These are phyloP conservation scores for Trametes sanguinea DNA, from an alignment of 768 basidiomycete species.

Conservation along the genomic window DNA sequence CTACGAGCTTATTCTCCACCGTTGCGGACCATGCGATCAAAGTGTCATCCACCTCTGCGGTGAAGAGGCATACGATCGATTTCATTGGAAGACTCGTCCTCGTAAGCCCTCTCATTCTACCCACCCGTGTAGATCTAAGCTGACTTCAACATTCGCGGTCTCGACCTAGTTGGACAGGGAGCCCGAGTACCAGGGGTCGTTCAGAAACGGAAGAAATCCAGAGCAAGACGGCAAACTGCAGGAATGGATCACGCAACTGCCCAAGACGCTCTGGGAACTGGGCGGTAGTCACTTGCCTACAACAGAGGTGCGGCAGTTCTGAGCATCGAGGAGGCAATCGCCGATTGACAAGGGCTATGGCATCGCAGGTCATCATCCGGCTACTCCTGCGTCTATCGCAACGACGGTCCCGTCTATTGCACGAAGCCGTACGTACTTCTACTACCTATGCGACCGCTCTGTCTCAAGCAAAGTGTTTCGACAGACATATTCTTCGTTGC, in stretches of 20 bases:
- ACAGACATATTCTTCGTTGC: constrained; percentile 53
- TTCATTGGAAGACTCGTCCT: constrained; percentile 73
- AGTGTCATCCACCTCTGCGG: constrained; percentile 57
- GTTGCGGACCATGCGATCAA: constrained; percentile 67
- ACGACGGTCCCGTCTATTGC: constrained; percentile 48
- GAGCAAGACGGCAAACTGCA: constrained; percentile 40
- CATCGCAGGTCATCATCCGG: constrained; percentile 50
- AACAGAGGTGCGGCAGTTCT: constrained; percentile 54
- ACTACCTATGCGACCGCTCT: background rate
- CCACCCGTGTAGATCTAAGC: background rate
- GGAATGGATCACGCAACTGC: constrained; percentile 76
- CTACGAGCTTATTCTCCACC: constrained; percentile 48
- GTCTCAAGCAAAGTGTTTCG: background rate
- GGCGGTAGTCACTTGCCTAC: constrained; percentile 54
- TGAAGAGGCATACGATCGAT: constrained; percentile 69
- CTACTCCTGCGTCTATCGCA: constrained; percentile 65
- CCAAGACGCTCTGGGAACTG: constrained; percentile 85
- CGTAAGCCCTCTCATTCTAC: constrained; percentile 44
- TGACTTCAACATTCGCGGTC: too few relatives aligned
- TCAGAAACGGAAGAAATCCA: constrained; percentile 39
- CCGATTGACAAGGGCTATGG: background rate
- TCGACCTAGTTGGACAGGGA: constrained; percentile 58
- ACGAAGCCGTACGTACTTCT: constrained; percentile 44
- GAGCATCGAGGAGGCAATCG: background rate
- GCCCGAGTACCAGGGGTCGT: constrained; percentile 50